phyloP scores from a whole-genome alignment of 305 asterid genomes.

The Solanum hybrid region DNA sequence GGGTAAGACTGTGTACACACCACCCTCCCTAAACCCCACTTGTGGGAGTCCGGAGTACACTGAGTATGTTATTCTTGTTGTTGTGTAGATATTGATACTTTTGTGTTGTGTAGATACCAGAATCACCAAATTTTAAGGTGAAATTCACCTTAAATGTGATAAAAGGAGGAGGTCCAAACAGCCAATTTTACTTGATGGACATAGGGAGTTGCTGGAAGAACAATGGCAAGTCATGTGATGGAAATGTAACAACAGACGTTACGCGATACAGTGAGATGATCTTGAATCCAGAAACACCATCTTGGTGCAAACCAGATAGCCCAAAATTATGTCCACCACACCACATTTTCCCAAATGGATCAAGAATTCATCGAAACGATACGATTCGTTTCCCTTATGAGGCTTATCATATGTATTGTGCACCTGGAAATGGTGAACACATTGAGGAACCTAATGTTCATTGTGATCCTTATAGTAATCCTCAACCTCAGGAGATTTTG shows the following conservation, averaged over 20 bases:
- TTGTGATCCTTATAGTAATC: conserved; percentile 75
- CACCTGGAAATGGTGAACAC: conserved; percentile 41
- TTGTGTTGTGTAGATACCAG: conserved; percentile 40
- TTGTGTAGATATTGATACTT: neutral
- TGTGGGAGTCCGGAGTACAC: neutral
- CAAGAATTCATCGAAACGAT: conserved; percentile 40
- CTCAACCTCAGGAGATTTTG: conserved; percentile 71
- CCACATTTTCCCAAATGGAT: conserved; percentile 54
- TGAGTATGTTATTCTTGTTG: neutral
- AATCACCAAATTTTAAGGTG: conserved; percentile 60
- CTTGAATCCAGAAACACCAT: conserved; percentile 43
- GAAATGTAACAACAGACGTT: conserved; percentile 53
- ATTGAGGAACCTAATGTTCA: conserved; percentile 35
- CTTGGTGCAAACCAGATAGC: conserved; percentile 44
- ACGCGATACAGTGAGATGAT: conserved; percentile 73
- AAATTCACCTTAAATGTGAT: conserved; percentile 54
- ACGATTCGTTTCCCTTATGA: conserved; percentile 48
- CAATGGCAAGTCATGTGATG: conserved; percentile 53
- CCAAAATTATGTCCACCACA: conserved; percentile 49
- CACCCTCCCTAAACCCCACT: neutral
- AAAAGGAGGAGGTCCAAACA: conserved; percentile 49
- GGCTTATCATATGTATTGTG: conserved; percentile 61
- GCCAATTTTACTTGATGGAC: conserved; percentile 74
- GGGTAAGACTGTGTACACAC: neutral
- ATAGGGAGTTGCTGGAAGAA: conserved; percentile 86